These are phyloP conservation scores for Phytophthora sojae DNA, from an alignment of 352 stramenopile species.

Conservation along the genomic window DNA sequence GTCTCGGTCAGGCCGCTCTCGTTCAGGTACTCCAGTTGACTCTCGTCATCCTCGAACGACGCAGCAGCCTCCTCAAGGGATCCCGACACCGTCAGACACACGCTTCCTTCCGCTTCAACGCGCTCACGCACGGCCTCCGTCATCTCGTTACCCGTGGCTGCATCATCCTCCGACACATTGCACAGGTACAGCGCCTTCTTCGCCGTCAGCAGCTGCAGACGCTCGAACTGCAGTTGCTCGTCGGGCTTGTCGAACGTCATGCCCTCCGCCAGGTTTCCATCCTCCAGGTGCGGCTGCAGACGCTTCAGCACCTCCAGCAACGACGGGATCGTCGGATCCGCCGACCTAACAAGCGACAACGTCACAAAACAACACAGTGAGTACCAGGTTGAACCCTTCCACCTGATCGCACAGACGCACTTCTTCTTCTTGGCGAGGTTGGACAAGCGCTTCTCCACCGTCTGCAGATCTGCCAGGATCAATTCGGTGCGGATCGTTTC, in stretches of 20 bases:
- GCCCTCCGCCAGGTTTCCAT: conserved; percentile 71
- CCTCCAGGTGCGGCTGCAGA: conserved; percentile 80
- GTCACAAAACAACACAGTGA: conserved; percentile 6
- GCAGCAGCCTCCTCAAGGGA: conserved; percentile 82
- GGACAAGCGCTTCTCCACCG: conserved; percentile 70
- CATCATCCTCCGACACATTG: conserved; percentile 97
- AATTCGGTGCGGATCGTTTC: conserved; percentile 99
- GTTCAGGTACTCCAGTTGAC: conserved; percentile 95
- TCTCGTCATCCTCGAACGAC: conserved; percentile 89
- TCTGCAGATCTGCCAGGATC: conserved; percentile 91
- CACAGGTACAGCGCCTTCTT: conserved; percentile 98
- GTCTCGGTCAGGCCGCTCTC: conserved; percentile 78
- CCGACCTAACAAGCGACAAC: conserved; percentile 41
- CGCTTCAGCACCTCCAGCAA: conserved; percentile 70
- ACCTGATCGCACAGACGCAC: conserved; percentile 24
- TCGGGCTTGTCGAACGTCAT: conserved; percentile 79
- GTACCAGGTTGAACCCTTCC: neutral
- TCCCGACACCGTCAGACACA: conserved; percentile 80
- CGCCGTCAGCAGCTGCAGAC: conserved; percentile 85
- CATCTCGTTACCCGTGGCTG: conserved; percentile 94
- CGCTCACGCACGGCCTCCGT: conserved; percentile 77
- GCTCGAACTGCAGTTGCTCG: conserved; percentile 87
- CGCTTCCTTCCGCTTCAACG: conserved; percentile 72
- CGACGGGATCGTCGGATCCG: conserved; percentile 59
- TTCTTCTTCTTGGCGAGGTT: conserved; percentile 87